Conservation (phyloP, 768 basidiomycete species). For the Tricholoma furcatifolium region DNA sequence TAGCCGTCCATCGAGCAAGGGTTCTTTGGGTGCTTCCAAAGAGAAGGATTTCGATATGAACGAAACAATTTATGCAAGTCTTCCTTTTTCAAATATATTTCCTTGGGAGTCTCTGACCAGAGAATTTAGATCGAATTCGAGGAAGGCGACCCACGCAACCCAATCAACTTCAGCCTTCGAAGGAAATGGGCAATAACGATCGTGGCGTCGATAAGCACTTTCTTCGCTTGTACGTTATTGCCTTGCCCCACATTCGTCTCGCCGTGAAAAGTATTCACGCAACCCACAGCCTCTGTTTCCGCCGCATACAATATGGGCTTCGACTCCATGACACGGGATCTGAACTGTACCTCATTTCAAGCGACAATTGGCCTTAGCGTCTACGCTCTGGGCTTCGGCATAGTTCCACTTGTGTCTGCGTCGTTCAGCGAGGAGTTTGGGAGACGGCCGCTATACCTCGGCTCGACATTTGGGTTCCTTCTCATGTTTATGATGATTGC, state of each 20-base stretch:
- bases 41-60: background rate
- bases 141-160: conserved; percentile 22
- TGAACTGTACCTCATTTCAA: conserved; percentile 42
- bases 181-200: conserved; percentile 33
- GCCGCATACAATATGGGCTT: conserved; percentile 57
- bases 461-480: conserved; percentile 47
- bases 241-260: background rate
- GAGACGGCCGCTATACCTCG: conserved; percentile 56
- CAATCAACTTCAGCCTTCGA: conserved; percentile 18
- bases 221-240: conserved; percentile 41
- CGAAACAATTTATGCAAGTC: conserved; percentile 15
- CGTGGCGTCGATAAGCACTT: conserved; percentile 46
- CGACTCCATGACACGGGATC: conserved; percentile 52
- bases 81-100: background rate
- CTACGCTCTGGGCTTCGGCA: conserved; percentile 59
- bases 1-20: no score
- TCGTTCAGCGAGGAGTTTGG: conserved; percentile 76
- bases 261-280: background rate
- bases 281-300: conserved; percentile 42
- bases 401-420: conserved; percentile 64
- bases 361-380: conserved; percentile 50
- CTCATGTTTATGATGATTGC: conserved; percentile 50
- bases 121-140: conserved; percentile 22
- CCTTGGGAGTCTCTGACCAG: background rate
- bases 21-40: no score